Percentiles rank a stretch among this genome's conserved stretches.
phyloP scores from a whole-genome alignment of 2,329 filamentous ascomycete genomes.

The Ramularia endophylla region DNA sequence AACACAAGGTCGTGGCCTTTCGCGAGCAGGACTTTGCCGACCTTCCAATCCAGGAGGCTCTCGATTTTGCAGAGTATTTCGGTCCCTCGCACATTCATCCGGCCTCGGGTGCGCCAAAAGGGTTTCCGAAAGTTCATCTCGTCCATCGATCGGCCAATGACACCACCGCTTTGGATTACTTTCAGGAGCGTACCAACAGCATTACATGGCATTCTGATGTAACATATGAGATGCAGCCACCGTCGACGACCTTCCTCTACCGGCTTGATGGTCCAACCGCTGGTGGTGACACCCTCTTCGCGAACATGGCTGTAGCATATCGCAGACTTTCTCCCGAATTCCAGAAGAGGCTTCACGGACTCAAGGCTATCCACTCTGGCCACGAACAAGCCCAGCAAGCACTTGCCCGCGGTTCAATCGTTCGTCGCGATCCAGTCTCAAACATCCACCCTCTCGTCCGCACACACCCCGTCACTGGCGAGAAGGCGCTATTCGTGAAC shows the following conservation, averaged over 20 bases:
- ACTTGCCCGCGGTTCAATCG: conserved; percentile 60
- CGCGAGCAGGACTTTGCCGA: conserved; percentile 62
- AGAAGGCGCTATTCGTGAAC: conserved; percentile 80
- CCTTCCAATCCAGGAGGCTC: conserved; percentile 62
- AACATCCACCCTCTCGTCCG: conserved; percentile 72
- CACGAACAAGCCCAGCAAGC: conserved; percentile 70
- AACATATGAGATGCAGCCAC: conserved; percentile 81
- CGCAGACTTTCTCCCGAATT: conserved; percentile 72
- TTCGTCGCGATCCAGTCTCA: conserved; percentile 67
- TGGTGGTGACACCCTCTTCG: conserved; percentile 78
- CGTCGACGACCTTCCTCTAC: conserved; percentile 85
- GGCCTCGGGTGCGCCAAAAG: conserved; percentile 67
- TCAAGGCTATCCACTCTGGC: conserved; percentile 75
- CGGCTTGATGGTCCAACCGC: conserved; percentile 73
- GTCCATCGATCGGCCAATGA: conserved; percentile 68
- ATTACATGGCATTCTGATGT: conserved; percentile 89
- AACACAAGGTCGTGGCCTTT: conserved; percentile 74
- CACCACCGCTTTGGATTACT: conserved; percentile 55
- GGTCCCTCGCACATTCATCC: conserved; percentile 78
- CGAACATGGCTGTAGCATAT: conserved; percentile 74
- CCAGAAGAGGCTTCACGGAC: conserved; percentile 70
- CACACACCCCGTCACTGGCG: conserved; percentile 72
- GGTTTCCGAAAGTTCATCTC: conserved; percentile 69
- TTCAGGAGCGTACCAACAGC: conserved; percentile 61
- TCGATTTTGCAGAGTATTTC: conserved; percentile 68